Base-by-base conservation (phyloP, 345 rosid genomes). In the Passiflora organensis region DNA sequence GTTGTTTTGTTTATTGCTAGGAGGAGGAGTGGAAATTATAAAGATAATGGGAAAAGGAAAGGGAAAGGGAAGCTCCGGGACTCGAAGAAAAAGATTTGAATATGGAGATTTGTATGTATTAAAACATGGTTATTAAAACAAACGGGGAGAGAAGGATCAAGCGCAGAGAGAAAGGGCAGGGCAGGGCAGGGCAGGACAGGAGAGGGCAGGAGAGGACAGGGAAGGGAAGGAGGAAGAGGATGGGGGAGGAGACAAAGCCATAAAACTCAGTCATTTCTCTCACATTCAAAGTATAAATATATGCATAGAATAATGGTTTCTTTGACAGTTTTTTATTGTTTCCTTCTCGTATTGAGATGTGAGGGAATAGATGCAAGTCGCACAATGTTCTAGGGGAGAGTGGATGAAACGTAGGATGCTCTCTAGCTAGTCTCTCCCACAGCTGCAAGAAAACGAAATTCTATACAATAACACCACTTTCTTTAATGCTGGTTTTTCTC, bases 191-290 rank as follows among this genome's bases (percentile, higher is more conserved):
- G 13, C 11, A 10, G 2, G 53, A 13, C 6, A 0, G 37, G 32
- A 6, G 2, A 13, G 16, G 25, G 28, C 14, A 25, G n/a, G n/a
- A 19, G 22, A 36, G 43, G 48, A 37, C 13, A 23, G 36, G 32
- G 45, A 41, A 25, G 49, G 32, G 15, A n/a, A 44, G 2, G 8
- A 9, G 59, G 22, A 6, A 19, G 14, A 17, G 50, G 3, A 10
- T 13, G 3, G 51, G 32, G 39, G 55, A 62, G 47, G 56, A 42
- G 46, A 64, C 57, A 64, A 42, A 13, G 52, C 22, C 62, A 43
- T 41, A 55, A 23, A 66, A 52, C 59, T 47, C 64, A 66, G 64
- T 66, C 55, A 58, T 66, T 53, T 52, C 54, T 59, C 49, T 45
- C 48, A n/a, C 59, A 58, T 15, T 14, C 16, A 1, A 23, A 23